Conservation (phyloP, 768 basidiomycete genomes). For the Kwoniella botswanensis region DNA sequence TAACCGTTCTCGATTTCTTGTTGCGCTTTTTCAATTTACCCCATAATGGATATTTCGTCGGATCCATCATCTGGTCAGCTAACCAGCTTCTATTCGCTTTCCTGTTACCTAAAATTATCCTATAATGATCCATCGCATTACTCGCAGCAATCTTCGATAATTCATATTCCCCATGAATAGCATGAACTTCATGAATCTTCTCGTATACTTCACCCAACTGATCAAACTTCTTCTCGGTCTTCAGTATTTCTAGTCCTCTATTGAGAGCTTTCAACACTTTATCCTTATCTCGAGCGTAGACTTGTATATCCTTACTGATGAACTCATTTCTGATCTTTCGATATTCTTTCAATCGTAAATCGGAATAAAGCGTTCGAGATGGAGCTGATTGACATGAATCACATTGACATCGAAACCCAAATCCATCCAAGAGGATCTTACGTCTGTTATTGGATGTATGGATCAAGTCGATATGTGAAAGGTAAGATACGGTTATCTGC, state of each 20-base stretch:
- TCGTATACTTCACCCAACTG: neutral
- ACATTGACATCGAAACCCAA: neutral
- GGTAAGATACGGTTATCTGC: neutral
- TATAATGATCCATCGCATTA: neutral
- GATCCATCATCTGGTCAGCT: neutral
- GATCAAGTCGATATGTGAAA: neutral
- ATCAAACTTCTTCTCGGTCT: neutral
- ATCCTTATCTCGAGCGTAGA: no score
- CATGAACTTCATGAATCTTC: neutral
- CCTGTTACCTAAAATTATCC: neutral
- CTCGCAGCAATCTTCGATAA: neutral
- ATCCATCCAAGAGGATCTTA: neutral
- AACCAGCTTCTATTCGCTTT: neutral
- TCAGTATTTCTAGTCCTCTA: neutral
- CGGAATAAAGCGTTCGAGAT: no score
- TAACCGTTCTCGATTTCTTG: neutral
- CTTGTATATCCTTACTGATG: no score
- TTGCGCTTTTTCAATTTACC: neutral
- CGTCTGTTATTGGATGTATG: neutral
- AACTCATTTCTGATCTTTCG: no score
- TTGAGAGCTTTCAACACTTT: neutral
- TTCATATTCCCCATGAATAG: neutral
- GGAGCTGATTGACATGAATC: neutral
- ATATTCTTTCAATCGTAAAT: no score
- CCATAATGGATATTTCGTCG: neutral